Conservation (phyloP, 306 rosid species). For the Bauhinia variegata region DNA sequence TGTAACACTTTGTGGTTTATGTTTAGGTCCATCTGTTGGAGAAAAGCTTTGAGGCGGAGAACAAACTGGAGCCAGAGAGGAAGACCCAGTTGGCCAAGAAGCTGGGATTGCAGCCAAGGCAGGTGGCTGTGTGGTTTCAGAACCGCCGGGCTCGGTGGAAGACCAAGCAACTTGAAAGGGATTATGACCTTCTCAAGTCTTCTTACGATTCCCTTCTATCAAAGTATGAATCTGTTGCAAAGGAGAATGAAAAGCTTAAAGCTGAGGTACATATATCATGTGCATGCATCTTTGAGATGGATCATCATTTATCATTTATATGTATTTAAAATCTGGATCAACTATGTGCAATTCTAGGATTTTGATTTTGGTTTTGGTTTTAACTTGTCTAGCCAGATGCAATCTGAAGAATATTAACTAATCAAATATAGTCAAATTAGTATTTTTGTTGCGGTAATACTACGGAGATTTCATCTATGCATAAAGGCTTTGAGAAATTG, state of each 20-base stretch:
- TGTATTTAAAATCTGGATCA: not conserved
- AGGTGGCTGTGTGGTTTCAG: constrained; percentile 99
- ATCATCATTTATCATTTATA: constrained; percentile 27
- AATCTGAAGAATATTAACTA: constrained; percentile 8
- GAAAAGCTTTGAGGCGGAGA: constrained; percentile 93
- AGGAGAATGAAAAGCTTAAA: constrained; percentile 90
- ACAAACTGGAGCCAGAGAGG: constrained; percentile 97
- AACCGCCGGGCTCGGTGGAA: constrained; percentile 99
- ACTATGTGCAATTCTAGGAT: not conserved
- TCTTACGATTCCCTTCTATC: constrained; percentile 78
- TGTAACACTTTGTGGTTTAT: constrained; percentile 32
- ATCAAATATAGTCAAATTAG: not conserved
- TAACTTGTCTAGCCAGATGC: constrained; percentile 15
- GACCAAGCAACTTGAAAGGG: constrained; percentile 99
- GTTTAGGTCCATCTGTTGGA: constrained; percentile 84
- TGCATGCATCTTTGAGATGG: constrained; percentile 1
- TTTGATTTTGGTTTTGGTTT: too few relatives aligned
- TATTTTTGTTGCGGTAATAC: not conserved
- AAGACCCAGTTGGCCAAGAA: constrained; percentile 89
- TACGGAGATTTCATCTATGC: constrained; percentile 22
- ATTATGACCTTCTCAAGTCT: constrained; percentile 85
- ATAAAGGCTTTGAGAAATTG: constrained; percentile 33
- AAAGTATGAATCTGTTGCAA: constrained; percentile 61
- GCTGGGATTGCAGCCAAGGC: constrained; percentile 94
- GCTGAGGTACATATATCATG: constrained; percentile 61